phyloP scores from a whole-genome alignment of 306 rosid species.

The Dalbergia cultrata region DNA sequence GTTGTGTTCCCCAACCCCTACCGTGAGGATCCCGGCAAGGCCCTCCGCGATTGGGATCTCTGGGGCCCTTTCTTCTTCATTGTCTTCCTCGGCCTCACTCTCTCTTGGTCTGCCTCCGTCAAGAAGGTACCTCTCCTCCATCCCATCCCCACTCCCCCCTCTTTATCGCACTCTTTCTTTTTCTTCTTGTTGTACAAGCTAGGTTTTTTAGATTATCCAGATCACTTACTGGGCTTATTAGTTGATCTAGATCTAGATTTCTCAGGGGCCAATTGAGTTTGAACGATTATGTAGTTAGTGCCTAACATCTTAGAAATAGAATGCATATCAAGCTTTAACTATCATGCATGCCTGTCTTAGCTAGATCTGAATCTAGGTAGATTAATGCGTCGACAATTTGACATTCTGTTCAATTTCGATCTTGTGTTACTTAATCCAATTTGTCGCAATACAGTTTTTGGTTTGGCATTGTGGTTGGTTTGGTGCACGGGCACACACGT shows the following conservation, averaged over 20 bases:
- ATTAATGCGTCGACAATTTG: background rate
- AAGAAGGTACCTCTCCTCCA: slow-evolving; percentile 66
- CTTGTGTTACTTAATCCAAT: background rate
- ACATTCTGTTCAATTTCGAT: background rate
- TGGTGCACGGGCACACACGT: no score
- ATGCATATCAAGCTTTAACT: background rate
- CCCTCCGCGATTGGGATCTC: slow-evolving; percentile 97
- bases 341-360: background rate
- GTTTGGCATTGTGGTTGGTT: slow-evolving; percentile 4
- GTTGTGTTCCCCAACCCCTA: slow-evolving; percentile 96
- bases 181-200: background rate
- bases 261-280: background rate
- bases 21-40: slow-evolving; percentile 98
- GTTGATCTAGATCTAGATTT: slow-evolving; percentile 17
- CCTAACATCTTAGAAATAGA: background rate
- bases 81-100: slow-evolving; percentile 86
- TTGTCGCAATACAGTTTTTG: background rate
- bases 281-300: background rate
- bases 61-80: slow-evolving; percentile 99
- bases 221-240: background rate
- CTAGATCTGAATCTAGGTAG: background rate
- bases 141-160: no score
- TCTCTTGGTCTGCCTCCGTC: slow-evolving; percentile 98
- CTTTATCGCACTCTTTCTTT: background rate
- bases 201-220: slow-evolving; percentile 4